Percentiles rank a stretch among this genome's conserved stretches.
phyloP scores from a whole-genome alignment of 257 asterid genomes.

The Capsicum rhomboideum region DNA sequence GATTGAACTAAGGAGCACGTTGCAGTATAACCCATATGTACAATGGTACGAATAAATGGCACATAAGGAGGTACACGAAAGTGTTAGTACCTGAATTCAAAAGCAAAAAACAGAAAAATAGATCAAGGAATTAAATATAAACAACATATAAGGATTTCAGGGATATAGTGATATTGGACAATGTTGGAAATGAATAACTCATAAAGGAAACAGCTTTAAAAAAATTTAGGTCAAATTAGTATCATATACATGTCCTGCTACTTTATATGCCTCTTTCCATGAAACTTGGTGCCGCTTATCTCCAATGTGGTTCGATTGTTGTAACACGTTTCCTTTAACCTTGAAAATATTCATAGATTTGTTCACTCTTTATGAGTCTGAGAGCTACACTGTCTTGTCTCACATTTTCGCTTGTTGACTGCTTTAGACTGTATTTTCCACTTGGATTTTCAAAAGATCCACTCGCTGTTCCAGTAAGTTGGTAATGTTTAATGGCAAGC shows the following conservation, averaged over 20 bases:
- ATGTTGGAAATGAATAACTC: background rate
- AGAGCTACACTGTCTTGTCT: background rate
- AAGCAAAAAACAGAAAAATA: background rate
- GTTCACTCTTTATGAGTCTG: background rate
- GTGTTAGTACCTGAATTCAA: background rate
- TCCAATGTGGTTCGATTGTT: background rate
- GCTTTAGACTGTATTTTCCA: background rate
- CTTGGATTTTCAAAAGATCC: background rate
- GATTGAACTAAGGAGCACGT: background rate
- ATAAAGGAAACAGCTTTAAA: background rate
- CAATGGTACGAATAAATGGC: background rate
- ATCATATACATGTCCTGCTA: background rate
- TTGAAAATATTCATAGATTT: background rate
- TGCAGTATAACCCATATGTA: background rate
- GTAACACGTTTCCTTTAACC: no score
- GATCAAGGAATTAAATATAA: background rate
- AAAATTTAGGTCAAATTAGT: background rate
- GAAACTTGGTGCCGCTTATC: background rate
- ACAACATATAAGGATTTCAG: background rate
- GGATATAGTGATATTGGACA: background rate
- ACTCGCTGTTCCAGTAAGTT: background rate
- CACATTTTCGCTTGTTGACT: background rate
- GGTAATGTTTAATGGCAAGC: background rate
- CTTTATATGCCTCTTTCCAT: background rate
- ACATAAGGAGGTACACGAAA: background rate